Conservation (phyloP, 108 stramenopile species). For the Skeletonema marinoi region DNA sequence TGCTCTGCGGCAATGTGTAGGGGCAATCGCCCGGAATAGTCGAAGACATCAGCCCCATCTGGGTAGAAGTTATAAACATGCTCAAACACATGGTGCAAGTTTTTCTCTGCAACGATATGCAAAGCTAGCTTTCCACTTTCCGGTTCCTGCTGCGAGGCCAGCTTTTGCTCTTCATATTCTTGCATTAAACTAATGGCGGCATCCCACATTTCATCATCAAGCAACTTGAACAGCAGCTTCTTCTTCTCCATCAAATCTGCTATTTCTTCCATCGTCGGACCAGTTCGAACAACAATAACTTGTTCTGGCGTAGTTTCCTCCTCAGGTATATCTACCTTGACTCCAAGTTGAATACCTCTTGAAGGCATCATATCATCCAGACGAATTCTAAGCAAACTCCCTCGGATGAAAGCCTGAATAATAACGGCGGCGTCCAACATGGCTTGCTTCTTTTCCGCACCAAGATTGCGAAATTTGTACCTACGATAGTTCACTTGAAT, state of each 20-base stretch:
- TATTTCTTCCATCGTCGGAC: slow-evolving; percentile 32
- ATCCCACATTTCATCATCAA: slow-evolving; percentile 43
- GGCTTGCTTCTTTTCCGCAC: slow-evolving; percentile 31
- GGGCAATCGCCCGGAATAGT: slow-evolving; percentile 83
- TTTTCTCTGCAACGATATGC: slow-evolving; percentile 81
- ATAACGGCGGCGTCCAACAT: slow-evolving; percentile 52
- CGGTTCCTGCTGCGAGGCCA: slow-evolving; percentile 38
- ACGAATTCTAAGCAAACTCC: slow-evolving; percentile 37
- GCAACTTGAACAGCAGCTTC: slow-evolving; percentile 26
- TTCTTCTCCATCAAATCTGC: slow-evolving; percentile 14
- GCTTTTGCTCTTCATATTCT: slow-evolving; percentile 16
- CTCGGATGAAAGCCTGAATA: slow-evolving; percentile 69
- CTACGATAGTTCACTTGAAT: slow-evolving; percentile 48
- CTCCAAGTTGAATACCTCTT: slow-evolving; percentile 5
- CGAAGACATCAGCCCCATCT: slow-evolving; percentile 69
- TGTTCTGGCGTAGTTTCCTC: neutral
- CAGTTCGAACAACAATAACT: slow-evolving; percentile 20
- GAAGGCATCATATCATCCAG: slow-evolving; percentile 33
- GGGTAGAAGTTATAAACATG: slow-evolving; percentile 73
- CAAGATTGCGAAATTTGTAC: slow-evolving; percentile 40
- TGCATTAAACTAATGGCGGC: slow-evolving; percentile 33
- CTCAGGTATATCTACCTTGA: neutral
- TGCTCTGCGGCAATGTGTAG: slow-evolving; percentile 87
- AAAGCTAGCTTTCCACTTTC: slow-evolving; percentile 78
- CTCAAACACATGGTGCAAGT: slow-evolving; percentile 63